These are phyloP conservation scores for Syzygium malaccense DNA, from an alignment of 441 rosid genomes.

Conservation along the genomic window DNA sequence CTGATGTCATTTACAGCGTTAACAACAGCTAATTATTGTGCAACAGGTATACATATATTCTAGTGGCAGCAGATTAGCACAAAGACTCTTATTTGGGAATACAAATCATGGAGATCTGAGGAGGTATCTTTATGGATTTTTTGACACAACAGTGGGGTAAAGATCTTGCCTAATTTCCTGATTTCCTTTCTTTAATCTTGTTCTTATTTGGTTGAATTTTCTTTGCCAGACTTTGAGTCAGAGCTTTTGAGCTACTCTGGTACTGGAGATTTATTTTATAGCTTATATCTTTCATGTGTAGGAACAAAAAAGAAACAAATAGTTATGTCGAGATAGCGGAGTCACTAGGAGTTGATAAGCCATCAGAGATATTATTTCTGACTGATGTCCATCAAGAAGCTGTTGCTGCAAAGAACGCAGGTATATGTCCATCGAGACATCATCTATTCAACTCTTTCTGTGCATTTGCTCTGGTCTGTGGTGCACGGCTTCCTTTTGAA, in stretches of 20 bases:
- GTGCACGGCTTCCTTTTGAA: background rate
- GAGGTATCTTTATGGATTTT: conserved; percentile 77
- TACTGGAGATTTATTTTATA: background rate
- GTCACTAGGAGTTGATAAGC: conserved; percentile 69
- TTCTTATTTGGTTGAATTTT: background rate
- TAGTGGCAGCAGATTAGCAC: conserved; percentile 94
- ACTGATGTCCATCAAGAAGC: conserved; percentile 93
- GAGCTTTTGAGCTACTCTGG: background rate
- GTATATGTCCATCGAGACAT: conserved; percentile 20
- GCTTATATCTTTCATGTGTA: conserved; percentile 16
- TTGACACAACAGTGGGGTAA: conserved; percentile 85
- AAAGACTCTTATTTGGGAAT: conserved; percentile 80
- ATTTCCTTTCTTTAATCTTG: background rate
- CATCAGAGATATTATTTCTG: conserved; percentile 72
- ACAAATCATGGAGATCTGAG: conserved; percentile 78
- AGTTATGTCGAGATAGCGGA: conserved; percentile 74
- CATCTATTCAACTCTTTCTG: background rate
- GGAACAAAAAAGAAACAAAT: conserved; percentile 68
- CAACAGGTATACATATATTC: conserved; percentile 87
- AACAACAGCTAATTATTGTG: background rate
- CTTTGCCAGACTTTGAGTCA: background rate
- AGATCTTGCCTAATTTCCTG: background rate
- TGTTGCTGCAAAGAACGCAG: conserved; percentile 79
- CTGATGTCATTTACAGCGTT: background rate
- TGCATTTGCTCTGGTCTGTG: background rate